phyloP scores from a whole-genome alignment of 345 rosid genomes.

The Eucalyptus brandiana region DNA sequence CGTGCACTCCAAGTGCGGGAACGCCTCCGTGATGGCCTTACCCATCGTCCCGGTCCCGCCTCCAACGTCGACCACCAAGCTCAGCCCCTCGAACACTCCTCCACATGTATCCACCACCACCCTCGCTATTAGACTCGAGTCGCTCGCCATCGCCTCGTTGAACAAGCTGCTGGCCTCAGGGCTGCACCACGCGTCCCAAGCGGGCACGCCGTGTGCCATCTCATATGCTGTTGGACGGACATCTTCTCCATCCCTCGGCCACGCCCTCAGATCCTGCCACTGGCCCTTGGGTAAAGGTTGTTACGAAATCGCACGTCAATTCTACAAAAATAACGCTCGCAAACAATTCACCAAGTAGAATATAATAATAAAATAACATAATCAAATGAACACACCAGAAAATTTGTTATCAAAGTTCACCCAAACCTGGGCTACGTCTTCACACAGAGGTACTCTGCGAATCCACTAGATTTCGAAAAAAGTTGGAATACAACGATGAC shows the following conservation, averaged over 20 bases:
- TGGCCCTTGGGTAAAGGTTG: not conserved
- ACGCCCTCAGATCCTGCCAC: conserved; percentile 1
- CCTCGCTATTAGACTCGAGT: not conserved
- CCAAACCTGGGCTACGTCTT: no score
- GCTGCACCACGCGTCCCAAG: not conserved
- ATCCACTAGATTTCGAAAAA: no score
- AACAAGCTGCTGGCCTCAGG: not conserved
- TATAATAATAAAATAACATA: no score
- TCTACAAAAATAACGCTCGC: no score
- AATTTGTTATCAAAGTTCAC: no score
- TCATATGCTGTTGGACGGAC: not conserved
- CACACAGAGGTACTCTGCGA: no score
- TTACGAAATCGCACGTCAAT: no score
- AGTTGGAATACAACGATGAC: no score
- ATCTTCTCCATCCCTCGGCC: conserved; percentile 3
- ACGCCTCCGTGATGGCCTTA: conserved; percentile 1
- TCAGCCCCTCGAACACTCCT: conserved; percentile 6
- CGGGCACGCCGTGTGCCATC: not conserved
- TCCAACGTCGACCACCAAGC: conserved; percentile 17
- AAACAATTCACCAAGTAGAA: no score
- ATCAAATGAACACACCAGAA: no score
- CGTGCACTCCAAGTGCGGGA: conserved; percentile 5
- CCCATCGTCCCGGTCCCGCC: conserved; percentile 12
- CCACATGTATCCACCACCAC: not conserved
- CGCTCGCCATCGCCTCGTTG: conserved; percentile 20